A percentile compares a stretch with the other conserved stretches of the same genome.
Evolutionary conservation across 495 filamentous ascomycete species (phyloP).

Genomic region (Xylaria grammica): DNA sequence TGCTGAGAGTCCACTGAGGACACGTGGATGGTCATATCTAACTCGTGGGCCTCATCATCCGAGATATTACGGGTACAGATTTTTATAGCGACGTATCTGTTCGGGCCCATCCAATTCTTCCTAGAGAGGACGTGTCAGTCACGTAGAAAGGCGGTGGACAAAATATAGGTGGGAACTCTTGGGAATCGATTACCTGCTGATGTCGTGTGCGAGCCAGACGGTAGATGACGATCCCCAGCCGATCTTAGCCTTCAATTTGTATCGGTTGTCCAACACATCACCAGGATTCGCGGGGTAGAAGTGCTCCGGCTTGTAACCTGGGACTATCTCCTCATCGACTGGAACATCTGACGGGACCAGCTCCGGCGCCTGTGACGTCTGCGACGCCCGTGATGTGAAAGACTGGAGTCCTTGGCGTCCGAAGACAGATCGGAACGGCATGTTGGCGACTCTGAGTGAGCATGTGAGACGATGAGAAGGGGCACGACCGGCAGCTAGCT

Average conservation of each 20-base stretch:
- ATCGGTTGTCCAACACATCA: constrained; percentile 46
- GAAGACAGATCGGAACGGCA: constrained; percentile 1
- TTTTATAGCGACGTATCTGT: constrained; percentile 50
- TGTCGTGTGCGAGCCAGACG: constrained; percentile 51
- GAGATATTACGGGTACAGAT: constrained; percentile 39
- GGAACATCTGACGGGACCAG: constrained; percentile 20
- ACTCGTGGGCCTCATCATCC: constrained; percentile 41
- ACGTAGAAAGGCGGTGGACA: constrained; percentile 7
- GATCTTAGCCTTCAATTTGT: constrained; percentile 49
- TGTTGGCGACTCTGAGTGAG: background rate
- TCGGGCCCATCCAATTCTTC: constrained; percentile 36
- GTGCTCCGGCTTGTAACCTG: constrained; percentile 42
- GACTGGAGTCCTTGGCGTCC: background rate
- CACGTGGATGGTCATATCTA: constrained; percentile 45
- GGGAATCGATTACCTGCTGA: constrained; percentile 33
- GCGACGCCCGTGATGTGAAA: constrained; percentile 37
- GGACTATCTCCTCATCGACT: constrained; percentile 16
- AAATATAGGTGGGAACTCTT: constrained; percentile 19
- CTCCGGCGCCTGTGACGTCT: constrained; percentile 37
- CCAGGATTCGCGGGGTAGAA: constrained; percentile 53
- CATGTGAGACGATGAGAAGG: constrained; percentile 4
- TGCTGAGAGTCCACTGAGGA: constrained; percentile 40
- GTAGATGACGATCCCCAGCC: constrained; percentile 43
- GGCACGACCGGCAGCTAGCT: constrained; percentile 1
- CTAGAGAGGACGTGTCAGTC: constrained; percentile 32